A percentile compares a stretch with the other conserved stretches of the same genome.
Conservation (phyloP, 1,284 basidiomycete genomes). For the Moesziomyces parantarcticus region DNA sequence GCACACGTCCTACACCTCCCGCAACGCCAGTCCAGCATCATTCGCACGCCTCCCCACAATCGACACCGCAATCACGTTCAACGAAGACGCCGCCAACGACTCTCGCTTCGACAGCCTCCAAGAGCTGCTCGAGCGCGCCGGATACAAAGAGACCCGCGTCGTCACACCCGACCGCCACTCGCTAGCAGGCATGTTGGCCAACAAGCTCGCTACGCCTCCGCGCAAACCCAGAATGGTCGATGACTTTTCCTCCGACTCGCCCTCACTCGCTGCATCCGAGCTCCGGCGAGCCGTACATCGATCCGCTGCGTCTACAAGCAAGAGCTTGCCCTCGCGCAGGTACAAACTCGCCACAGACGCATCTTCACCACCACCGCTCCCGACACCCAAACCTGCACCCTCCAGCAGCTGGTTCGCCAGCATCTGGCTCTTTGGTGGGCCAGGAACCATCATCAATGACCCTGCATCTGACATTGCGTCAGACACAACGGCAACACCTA, state of each 20-base stretch:
- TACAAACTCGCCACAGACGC: slow-evolving; percentile 5
- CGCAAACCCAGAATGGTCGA: slow-evolving; percentile 24
- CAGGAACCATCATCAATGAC: slow-evolving; percentile 20
- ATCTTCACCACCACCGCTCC: slow-evolving; percentile 10
- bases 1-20: not conserved
- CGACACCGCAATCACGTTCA: not conserved
- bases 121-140: slow-evolving; percentile 60
- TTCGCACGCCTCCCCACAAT: not conserved
- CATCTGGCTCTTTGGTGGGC: slow-evolving; percentile 45
- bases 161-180: slow-evolving; percentile 53
- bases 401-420: slow-evolving; percentile 36
- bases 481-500: not conserved
- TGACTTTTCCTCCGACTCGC: slow-evolving; percentile 34
- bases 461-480: not conserved
- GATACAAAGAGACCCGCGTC: slow-evolving; percentile 65
- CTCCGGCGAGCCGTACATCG: slow-evolving; percentile 26
- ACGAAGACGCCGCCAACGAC: slow-evolving; percentile 1
- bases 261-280: slow-evolving; percentile 36
- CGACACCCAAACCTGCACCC: slow-evolving; percentile 1
- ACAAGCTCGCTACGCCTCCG: slow-evolving; percentile 26
- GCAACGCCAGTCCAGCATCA: not conserved
- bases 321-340: slow-evolving; percentile 40
- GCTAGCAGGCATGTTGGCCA: slow-evolving; percentile 37
- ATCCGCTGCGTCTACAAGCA: slow-evolving; percentile 17
- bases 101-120: slow-evolving; percentile 62